Evolutionary conservation across 1,284 basidiomycete species (phyloP).

Genomic region (Leccinum ponderosum): DNA sequence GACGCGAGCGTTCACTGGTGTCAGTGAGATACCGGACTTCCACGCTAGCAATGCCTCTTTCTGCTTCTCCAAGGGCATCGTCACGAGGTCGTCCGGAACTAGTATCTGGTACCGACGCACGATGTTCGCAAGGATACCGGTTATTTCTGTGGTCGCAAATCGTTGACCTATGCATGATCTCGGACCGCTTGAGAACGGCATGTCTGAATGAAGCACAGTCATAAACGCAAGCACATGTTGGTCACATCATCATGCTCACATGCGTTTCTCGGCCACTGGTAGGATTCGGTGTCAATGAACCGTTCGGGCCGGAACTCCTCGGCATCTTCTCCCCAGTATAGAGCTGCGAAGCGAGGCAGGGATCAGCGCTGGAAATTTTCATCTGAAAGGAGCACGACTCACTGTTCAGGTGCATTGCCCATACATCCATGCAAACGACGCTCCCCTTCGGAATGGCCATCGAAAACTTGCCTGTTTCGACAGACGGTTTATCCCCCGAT

Average conservation of each 20-base stretch:
- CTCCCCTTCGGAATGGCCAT: too few species aligned
- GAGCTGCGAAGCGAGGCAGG: too few species aligned
- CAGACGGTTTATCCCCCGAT: too few species aligned
- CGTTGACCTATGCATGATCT: constrained; percentile 43
- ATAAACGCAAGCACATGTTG: not conserved
- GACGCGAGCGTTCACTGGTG: constrained; percentile 27
- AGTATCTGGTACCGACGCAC: constrained; percentile 32
- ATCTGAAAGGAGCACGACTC: too few species aligned
- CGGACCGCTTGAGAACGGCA: constrained; percentile 41
- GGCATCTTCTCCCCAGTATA: too few species aligned
- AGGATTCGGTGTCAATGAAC: too few species aligned
- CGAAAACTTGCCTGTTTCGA: too few species aligned
- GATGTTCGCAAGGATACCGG: constrained; percentile 31
- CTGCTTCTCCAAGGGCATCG: constrained; percentile 27
- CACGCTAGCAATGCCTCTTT: constrained; percentile 31
- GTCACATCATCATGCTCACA: not conserved
- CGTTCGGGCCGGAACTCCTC: too few species aligned
- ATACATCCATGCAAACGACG: too few species aligned
- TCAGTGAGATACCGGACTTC: constrained; percentile 31
- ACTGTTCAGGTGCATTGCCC: too few species aligned
- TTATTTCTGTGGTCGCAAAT: constrained; percentile 31
- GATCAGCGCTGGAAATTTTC: too few species aligned
- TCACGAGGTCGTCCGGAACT: constrained; percentile 35
- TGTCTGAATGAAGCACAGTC: constrained; percentile 16
- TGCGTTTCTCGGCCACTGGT: too few species aligned